These are phyloP conservation scores for Podila epigama DNA, from an alignment of 192 early-diverging fungal species.

Conservation along the genomic window DNA sequence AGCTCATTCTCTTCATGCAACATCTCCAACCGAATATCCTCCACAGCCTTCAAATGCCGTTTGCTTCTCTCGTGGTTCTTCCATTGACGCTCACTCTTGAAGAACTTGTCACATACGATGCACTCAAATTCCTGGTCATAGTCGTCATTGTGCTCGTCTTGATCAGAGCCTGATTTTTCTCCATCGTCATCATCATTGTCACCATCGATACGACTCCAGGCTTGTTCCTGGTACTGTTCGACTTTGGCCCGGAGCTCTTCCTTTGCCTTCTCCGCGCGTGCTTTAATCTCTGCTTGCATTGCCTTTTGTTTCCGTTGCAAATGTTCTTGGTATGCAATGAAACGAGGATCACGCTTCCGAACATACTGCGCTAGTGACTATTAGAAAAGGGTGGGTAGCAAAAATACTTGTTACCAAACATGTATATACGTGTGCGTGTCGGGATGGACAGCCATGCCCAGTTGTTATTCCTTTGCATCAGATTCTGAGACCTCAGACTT, in stretches of 20 bases:
- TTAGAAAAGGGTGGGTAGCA: neutral
- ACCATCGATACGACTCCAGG: constrained; percentile 72
- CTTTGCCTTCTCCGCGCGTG: constrained; percentile 65
- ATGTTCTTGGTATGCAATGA: constrained; percentile 68
- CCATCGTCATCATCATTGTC: constrained; percentile 50
- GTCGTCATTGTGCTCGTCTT: constrained; percentile 38
- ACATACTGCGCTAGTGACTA: constrained; percentile 79
- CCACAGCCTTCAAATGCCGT: constrained; percentile 84
- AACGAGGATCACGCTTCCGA: constrained; percentile 91
- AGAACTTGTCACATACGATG: constrained; percentile 87
- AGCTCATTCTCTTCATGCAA: constrained; percentile 66
- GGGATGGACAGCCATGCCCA: no score
- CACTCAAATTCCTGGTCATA: constrained; percentile 80
- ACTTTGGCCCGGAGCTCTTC: constrained; percentile 57
- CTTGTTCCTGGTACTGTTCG: constrained; percentile 69
- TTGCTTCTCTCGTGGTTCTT: constrained; percentile 88
- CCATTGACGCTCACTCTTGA: constrained; percentile 82
- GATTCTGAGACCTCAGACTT: no score
- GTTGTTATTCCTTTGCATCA: no score
- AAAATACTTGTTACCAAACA: neutral
- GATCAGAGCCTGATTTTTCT: constrained; percentile 11
- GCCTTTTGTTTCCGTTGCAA: constrained; percentile 62
- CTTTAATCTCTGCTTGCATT: constrained; percentile 65
- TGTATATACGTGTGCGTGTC: neutral
- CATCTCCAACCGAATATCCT: constrained; percentile 79